Evolutionary conservation across 306 rosid genomes (phyloP).

Genomic region (Parietaria judaica): DNA sequence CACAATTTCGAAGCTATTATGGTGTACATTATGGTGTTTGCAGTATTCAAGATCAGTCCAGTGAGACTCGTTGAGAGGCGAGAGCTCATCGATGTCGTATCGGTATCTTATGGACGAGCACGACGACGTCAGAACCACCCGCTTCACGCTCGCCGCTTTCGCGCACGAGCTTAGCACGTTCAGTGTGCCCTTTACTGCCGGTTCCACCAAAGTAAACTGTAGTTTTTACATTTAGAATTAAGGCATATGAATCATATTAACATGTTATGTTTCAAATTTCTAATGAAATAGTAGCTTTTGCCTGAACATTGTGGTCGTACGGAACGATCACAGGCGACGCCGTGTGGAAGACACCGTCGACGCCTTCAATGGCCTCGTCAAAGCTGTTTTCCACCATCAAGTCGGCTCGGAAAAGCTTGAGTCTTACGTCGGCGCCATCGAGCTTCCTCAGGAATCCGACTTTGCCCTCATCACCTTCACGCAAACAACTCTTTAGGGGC

Average conservation of each 20-base stretch:
- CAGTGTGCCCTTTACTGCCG: conserved; percentile 51
- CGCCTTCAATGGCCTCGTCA: conserved; percentile 55
- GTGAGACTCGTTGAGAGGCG: conserved; percentile 69
- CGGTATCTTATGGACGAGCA: conserved; percentile 75
- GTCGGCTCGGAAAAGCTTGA: conserved; percentile 58
- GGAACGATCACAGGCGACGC: conserved; percentile 74
- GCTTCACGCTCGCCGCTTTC: conserved; percentile 44
- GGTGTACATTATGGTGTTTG: conserved; percentile 58
- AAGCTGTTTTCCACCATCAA: conserved; percentile 60
- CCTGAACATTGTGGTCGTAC: conserved; percentile 51
- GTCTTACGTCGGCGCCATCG: conserved; percentile 57
- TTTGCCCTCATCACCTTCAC: conserved; percentile 34
- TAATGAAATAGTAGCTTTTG: not conserved
- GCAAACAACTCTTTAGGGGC: not conserved
- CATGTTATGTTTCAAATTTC: too few relatives aligned
- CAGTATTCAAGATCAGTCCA: conserved; percentile 77
- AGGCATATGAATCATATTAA: too few relatives aligned
- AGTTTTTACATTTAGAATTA: too few relatives aligned
- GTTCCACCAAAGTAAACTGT: conserved; percentile 65
- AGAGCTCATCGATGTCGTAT: conserved; percentile 38
- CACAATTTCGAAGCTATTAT: too few relatives aligned
- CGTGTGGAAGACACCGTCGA: conserved; percentile 77
- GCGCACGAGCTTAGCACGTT: conserved; percentile 64
- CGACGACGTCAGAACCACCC: conserved; percentile 74
- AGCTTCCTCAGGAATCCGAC: conserved; percentile 55